Conservation (phyloP, 257 asterid genomes). For the Solanum chaucha region DNA sequence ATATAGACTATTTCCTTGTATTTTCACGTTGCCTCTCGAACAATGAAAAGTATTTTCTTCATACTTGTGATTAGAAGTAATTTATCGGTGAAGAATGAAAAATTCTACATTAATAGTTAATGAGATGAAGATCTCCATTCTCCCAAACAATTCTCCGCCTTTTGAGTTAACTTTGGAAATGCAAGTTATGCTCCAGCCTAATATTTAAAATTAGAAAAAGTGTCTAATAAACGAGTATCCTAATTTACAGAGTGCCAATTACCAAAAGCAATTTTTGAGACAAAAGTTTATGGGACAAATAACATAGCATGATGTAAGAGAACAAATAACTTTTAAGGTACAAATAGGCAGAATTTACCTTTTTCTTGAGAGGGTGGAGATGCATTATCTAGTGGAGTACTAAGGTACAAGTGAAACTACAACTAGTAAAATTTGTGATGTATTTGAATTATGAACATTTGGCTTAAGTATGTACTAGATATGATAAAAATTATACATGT, state of each 20-base stretch:
- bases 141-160: too few species aligned
- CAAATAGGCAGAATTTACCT: neutral
- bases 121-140: too few species aligned
- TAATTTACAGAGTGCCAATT: neutral
- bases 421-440: neutral
- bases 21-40: too few species aligned
- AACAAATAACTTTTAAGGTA: neutral
- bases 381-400: neutral
- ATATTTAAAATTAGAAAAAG: neutral
- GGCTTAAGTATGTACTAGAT: neutral
- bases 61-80: neutral
- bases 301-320: neutral
- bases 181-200: too few species aligned
- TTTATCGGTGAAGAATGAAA: too few species aligned
- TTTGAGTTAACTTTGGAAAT: too few species aligned
- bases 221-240: neutral
- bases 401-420: neutral
- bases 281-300: neutral
- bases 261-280: neutral
- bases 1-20: neutral
- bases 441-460: neutral
- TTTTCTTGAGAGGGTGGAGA: neutral
- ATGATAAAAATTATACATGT: neutral
- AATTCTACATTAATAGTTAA: fast-evolving
- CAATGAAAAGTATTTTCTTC: neutral